Base-by-base conservation (phyloP, 495 filamentous ascomycete species). In the Talaromyces ruber region DNA sequence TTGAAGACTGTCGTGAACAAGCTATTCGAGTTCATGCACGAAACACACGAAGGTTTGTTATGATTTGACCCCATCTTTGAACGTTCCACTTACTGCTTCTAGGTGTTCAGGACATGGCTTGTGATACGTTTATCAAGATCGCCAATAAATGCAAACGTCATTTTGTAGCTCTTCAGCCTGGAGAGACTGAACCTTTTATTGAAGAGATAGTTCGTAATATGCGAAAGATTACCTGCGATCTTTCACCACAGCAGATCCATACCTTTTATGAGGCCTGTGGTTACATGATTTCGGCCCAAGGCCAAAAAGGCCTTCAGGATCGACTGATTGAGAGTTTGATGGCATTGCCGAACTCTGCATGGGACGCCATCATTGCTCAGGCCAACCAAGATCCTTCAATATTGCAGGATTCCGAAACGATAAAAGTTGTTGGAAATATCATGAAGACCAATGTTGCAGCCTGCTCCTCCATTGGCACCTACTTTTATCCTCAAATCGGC, bases 401-500 rank as follows among this genome's bases (percentile, higher is more conserved):
- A 63, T 80, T 99, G 6, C 90, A 98, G 70, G 90, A 97, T 70
- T 81, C 83, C 26, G 92, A 99, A 58, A 95, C 92, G 0, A 97
- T 99, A 74, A 98, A 97, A 76, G 85, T 99, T 63, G 89, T 99
- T 62, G 94, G 94, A 59, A 99, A 99, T 72, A 96, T 99, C 67
- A 99, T 98, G 94, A 99, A 99, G 81, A 99, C 94, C 5, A 99
- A 99, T 67, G 94, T 99, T 5, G 91, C 94, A 1, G 94, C 94
- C 14, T 98, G 94, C 70, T 91, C 89, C 26, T 98, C 95, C 0
- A 93, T 98, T 58, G 94, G 94, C 26, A 86, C 88, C 59, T 98
- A 97, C 77, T 99, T 99, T 76, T 97, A 94, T 70, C 93, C 94
- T n/a, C 94, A 99, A 71, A 96, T 99, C 69, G 95, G 93, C 53